These are phyloP conservation scores for Urostyla sp. DNA, from an alignment of 73 alveolate species.

Conservation along the genomic window DNA sequence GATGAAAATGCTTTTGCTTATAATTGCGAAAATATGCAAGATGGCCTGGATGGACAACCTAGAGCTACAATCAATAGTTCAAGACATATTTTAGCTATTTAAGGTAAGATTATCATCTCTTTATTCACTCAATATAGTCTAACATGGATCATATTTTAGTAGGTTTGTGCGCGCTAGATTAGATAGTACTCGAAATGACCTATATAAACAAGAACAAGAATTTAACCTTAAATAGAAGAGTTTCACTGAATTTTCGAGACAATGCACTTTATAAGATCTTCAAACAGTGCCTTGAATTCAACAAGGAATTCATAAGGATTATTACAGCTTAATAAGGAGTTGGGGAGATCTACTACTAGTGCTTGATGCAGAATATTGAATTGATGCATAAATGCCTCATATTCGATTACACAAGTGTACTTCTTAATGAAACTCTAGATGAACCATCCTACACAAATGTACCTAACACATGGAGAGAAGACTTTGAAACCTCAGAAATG, in stretches of 20 bases:
- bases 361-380: constrained; percentile 24
- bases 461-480: constrained; percentile 64
- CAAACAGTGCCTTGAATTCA: constrained; percentile 41
- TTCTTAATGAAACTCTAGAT: constrained; percentile 66
- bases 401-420: constrained; percentile 67
- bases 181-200: constrained; percentile 68
- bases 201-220: constrained; percentile 67
- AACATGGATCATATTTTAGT: constrained; percentile 48
- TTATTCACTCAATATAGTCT: not conserved
- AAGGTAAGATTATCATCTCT: not conserved
- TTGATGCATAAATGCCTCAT: constrained; percentile 51
- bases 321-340: not conserved
- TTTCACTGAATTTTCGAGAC: constrained; percentile 65
- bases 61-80: constrained; percentile 35
- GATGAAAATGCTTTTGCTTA: constrained; percentile 52
- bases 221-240: constrained; percentile 56
- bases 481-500: constrained; percentile 24
- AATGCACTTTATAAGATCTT: constrained; percentile 41
- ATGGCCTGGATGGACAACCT: constrained; percentile 68
- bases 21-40: constrained; percentile 61
- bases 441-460: constrained; percentile 59
- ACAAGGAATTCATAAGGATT: constrained; percentile 26
- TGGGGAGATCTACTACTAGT: constrained; percentile 29
- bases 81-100: constrained; percentile 18
- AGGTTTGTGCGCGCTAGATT: constrained; percentile 48